Evolutionary conservation across 352 stramenopile genomes (phyloP), one percentile per base, ranked within the genome.

Genomic region (Globisporangium perplexum): DNA sequence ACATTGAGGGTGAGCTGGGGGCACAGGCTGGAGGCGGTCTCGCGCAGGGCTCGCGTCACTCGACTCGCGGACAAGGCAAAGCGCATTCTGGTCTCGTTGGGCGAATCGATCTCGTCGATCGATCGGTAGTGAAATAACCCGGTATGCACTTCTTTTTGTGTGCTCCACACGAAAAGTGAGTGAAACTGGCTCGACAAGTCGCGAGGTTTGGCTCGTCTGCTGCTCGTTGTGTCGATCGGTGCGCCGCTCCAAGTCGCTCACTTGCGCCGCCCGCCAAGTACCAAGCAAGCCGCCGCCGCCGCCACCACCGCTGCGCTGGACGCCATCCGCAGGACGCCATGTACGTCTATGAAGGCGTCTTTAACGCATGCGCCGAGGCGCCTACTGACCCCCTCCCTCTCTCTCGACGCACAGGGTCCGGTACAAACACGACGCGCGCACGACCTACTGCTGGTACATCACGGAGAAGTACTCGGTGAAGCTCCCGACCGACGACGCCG

Each of bases 361-460:
- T n/a, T n/a, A n/a, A n/a, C 39, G n/a, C 22, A 20, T 42, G 3
- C 26, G 5, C 26, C 26, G 22, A 18, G 3, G 36, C 36, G 36
- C 22, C 36, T 15, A 7, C 31, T 36, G 18, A 38, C 24, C 1
- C 8, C 2, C 10, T 30, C 43, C 15, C 45, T 11, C 33, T 8
- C 46, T 47, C 10, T 11, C 20, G 4, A 10, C 11, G 3, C 20
- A 50, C 53, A 79, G 64, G 64, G 61, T 65, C 59, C 74, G 58
- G 49, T 90, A 83, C 63, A 87, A 85, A 55, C 84, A 90, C 59
- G 81, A 92, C 66, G 71, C 61, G 44, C 81, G 63, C 59, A 92
- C 81, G 31, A 92, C 81, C 44, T 90, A 92, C 68, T 92, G 81
- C 66, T 92, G 88, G 63, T 88, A 86, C 64, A 66, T 86, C 17